Conservation (phyloP, 2,329 filamentous ascomycete genomes). For the Alternaria longipes region DNA sequence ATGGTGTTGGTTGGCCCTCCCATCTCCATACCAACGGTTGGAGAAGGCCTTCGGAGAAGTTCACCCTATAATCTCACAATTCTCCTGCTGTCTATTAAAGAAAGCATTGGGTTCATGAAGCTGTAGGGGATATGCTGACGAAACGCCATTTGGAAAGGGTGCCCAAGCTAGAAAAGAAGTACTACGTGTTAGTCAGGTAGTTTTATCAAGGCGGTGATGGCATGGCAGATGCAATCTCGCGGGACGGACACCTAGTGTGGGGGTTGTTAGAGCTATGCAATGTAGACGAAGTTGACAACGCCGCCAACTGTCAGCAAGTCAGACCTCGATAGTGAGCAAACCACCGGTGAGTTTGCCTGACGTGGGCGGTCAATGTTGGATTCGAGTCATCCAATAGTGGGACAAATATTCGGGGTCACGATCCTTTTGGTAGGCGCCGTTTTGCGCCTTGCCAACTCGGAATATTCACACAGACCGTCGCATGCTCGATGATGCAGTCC, state of each 20-base stretch:
- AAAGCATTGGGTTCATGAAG: not conserved
- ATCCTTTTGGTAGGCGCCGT: conserved; percentile 19
- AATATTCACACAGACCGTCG: conserved; percentile 15
- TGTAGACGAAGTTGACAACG: conserved; percentile 1
- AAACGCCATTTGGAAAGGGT: not conserved
- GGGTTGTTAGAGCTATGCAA: conserved; percentile 5
- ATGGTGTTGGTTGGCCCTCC: conserved; percentile 3
- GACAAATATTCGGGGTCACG: conserved; percentile 20
- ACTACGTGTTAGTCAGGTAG: not conserved
- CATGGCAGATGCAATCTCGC: conserved; percentile 8
- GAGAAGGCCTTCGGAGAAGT: not conserved
- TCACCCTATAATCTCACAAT: conserved; percentile 4
- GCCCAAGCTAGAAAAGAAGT: not conserved
- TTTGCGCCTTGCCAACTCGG: conserved; percentile 18
- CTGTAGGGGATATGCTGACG: not conserved
- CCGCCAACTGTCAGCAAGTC: conserved; percentile 10
- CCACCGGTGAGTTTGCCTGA: conserved; percentile 11
- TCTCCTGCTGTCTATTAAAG: conserved; percentile 1
- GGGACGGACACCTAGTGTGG: conserved; percentile 13
- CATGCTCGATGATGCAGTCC: conserved; percentile 22
- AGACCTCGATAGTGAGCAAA: conserved; percentile 10
- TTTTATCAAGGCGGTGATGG: not conserved
- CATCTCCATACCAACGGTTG: conserved; percentile 10
- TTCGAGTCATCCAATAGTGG: conserved; percentile 22
- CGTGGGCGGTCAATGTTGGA: conserved; percentile 15